Percentiles rank a stretch among this genome's conserved stretches.
Conservation (phyloP, 2,329 filamentous ascomycete genomes). For the Bisporella sp. region DNA sequence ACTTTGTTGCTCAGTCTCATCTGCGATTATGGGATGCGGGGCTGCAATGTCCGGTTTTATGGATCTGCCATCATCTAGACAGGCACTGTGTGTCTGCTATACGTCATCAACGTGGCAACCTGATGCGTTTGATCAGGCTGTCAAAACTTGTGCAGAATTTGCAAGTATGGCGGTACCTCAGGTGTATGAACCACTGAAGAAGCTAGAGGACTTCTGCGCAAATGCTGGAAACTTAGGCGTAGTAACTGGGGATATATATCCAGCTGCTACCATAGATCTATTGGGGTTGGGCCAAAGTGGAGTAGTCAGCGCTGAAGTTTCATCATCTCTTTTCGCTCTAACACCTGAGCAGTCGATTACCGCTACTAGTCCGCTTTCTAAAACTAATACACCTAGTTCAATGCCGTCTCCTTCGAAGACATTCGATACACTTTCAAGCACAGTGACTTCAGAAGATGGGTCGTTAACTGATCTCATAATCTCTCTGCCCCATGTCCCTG, state of each 20-base stretch:
- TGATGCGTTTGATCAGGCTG: conserved; percentile 16
- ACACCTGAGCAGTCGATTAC: no score
- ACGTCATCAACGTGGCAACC: conserved; percentile 17
- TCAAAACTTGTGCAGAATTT: conserved; percentile 16
- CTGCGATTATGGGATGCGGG: neutral
- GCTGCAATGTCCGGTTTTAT: neutral
- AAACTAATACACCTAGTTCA: no score
- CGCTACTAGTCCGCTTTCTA: no score
- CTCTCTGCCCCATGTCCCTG: no score
- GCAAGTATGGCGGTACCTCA: conserved; percentile 9
- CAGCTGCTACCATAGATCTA: neutral
- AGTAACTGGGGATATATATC: neutral
- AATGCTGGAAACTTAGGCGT: neutral
- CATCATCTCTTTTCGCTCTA: no score
- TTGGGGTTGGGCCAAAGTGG: no score
- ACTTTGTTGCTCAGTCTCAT: neutral
- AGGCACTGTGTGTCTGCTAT: conserved; percentile 14
- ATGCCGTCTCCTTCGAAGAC: no score
- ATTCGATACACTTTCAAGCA: no score
- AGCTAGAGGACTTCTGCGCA: conserved; percentile 14
- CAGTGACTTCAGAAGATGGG: no score
- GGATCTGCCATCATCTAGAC: neutral
- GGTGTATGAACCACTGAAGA: conserved; percentile 10
- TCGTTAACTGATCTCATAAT: no score
- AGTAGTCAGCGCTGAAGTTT: no score